Base-by-base conservation (phyloP, 768 basidiomycete genomes). In the Leucogyrophana mollusca region DNA sequence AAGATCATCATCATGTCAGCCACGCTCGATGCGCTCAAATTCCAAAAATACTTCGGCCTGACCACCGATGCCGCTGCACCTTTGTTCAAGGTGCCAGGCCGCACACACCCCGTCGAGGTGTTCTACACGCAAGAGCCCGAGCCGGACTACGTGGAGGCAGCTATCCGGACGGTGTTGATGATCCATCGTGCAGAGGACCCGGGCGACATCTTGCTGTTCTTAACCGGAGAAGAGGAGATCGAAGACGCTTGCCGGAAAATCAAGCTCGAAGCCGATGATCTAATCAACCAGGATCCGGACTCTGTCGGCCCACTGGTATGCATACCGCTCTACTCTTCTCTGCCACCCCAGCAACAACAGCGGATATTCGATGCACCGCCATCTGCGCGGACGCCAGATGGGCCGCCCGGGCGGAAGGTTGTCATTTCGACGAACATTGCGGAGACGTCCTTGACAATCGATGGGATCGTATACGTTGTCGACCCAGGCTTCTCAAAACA, bases 1-100 rank as follows among this genome's bases (percentile, higher is more conserved):
- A 98, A 96, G 72, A 85, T 98, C 65, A 94, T 99, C 52, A 72
- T 99, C 75, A 99, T 99, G 95, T 93, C 90, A 32, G 96, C 96
- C 13, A 99, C 96, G 1, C 84, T 99, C 16, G 95, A 97, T 59
- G 91, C 95, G 1, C 77, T 88, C 61, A 98, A 98, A 65, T 98
- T 98, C 70, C 93, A 94, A 65, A 90, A 86, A 58, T 99, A 97
- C 74, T 97, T 97, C 62, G 77, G 75, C 32, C 59, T 81, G 45
- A 69, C 70, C 42, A 43, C 43, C 14, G 51, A 50, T 5, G 56
- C 65, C 13, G 57, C 72, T 2, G 90, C 88, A 1, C 91, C 91
- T 0, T 70, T 93, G 3, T 92, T 93, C 76, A 91, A 90, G 59
- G 90, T 94, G 4, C 91, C 94, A 0, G 94, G 93, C 27, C 80